phyloP scores from a whole-genome alignment of 345 rosid genomes.

The Eucalyptus viminalis region DNA sequence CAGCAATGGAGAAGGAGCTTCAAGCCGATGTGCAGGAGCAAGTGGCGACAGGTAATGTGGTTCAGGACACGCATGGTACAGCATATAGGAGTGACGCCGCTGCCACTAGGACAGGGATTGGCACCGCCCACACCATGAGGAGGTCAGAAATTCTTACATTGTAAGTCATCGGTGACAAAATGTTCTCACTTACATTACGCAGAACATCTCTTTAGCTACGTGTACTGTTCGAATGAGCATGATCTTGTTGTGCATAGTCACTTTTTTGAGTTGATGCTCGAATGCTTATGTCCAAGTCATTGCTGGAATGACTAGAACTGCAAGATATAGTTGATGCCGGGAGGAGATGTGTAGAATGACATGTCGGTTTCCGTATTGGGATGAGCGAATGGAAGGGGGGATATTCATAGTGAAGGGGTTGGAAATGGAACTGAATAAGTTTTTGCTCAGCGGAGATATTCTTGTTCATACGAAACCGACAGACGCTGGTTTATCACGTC shows the following conservation, averaged over 20 bases:
- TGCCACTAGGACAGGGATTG: neutral
- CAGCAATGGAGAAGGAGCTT: neutral
- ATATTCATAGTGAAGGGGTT: neutral
- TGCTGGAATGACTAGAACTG: neutral
- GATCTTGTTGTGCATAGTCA: neutral
- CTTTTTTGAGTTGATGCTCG: neutral
- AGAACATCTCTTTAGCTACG: neutral
- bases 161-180: neutral
- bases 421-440: neutral
- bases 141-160: neutral
- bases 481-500: neutral
- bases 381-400: neutral
- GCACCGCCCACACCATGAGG: neutral
- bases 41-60: neutral
- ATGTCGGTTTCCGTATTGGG: neutral
- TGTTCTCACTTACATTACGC: neutral
- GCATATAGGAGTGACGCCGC: neutral
- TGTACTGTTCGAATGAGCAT: neutral
- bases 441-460: rapidly evolving
- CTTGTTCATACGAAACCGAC: neutral
- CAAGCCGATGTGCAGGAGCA: neutral
- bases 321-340: neutral
- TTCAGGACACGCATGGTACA: neutral
- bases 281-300: neutral
- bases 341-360: neutral